Percentiles rank a stretch among this genome's conserved stretches.
Evolutionary conservation across 495 filamentous ascomycete genomes (phyloP).

Genomic region (Podospora tetraspora): DNA sequence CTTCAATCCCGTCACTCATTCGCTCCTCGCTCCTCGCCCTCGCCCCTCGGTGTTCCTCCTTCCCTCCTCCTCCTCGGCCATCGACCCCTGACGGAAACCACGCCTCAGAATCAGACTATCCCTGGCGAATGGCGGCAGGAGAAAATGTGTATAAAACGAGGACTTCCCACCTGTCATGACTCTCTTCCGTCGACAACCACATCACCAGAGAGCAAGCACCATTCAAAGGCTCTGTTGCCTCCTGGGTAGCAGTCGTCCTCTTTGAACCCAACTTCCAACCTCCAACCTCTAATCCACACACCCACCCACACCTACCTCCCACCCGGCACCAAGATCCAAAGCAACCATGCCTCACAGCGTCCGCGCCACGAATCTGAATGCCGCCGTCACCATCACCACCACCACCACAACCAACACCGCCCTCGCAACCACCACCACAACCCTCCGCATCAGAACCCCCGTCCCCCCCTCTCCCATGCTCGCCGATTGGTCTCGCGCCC

Average conservation of each 20-base stretch:
- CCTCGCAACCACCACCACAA: neutral
- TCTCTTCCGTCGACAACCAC: neutral
- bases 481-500: neutral
- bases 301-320: neutral
- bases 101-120: neutral
- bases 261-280: neutral
- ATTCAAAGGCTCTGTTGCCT: neutral
- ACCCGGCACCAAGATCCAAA: neutral
- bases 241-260: neutral
- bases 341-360: slow-evolving; percentile 11
- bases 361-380: neutral
- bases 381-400: neutral
- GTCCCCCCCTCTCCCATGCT: neutral
- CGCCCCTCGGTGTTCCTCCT: neutral
- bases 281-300: neutral
- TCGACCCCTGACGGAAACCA: neutral
- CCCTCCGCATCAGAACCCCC: neutral
- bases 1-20: neutral
- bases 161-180: neutral
- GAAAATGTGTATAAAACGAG: neutral
- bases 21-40: neutral
- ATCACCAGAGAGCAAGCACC: neutral
- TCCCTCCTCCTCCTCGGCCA: neutral
- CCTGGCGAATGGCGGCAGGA: neutral
- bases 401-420: neutral